A percentile compares a stretch with the other conserved stretches of the same genome.
Conservation (phyloP, 768 basidiomycete genomes). For the Trametes maxima region DNA sequence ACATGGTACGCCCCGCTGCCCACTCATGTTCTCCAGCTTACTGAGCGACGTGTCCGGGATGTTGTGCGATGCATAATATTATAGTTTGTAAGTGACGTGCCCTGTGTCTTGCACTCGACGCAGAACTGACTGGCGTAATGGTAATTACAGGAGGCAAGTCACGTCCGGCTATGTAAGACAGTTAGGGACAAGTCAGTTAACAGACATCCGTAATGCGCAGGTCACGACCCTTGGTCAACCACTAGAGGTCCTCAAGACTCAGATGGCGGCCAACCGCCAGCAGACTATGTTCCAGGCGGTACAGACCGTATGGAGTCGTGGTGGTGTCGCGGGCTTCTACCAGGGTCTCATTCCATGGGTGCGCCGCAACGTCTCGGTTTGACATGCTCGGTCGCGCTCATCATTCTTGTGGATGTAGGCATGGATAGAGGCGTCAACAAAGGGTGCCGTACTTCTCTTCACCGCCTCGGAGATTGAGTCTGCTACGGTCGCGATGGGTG, state of each 20-base stretch:
- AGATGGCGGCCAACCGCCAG: slow-evolving; percentile 96
- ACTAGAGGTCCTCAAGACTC: slow-evolving; percentile 96
- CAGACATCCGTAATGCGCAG: slow-evolving; percentile 39
- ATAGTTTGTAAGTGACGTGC: slow-evolving; percentile 39
- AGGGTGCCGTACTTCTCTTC: slow-evolving; percentile 95
- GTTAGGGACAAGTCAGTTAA: neutral
- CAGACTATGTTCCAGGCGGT: slow-evolving; percentile 90
- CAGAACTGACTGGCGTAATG: slow-evolving; percentile 32
- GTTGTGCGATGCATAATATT: neutral
- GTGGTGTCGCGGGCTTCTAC: slow-evolving; percentile 88
- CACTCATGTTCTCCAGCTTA: slow-evolving; percentile 7
- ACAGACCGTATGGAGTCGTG: slow-evolving; percentile 86
- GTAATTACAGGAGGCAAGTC: slow-evolving; percentile 66
- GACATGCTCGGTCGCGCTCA: slow-evolving; percentile 1
- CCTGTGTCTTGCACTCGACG: neutral
- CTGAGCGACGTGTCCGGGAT: slow-evolving; percentile 13
- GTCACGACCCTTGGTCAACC: slow-evolving; percentile 99
- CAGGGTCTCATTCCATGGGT: slow-evolving; percentile 99
- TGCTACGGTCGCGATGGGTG: slow-evolving; percentile 59
- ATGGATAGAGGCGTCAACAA: slow-evolving; percentile 99
- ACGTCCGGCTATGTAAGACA: neutral
- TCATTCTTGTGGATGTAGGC: slow-evolving; percentile 53
- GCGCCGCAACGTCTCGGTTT: slow-evolving; percentile 29
- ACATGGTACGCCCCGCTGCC: slow-evolving; percentile 69
- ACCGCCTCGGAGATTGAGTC: slow-evolving; percentile 94